Evolutionary conservation across 441 rosid genomes (phyloP).

Genomic region (Gossypium schwendimanii): DNA sequence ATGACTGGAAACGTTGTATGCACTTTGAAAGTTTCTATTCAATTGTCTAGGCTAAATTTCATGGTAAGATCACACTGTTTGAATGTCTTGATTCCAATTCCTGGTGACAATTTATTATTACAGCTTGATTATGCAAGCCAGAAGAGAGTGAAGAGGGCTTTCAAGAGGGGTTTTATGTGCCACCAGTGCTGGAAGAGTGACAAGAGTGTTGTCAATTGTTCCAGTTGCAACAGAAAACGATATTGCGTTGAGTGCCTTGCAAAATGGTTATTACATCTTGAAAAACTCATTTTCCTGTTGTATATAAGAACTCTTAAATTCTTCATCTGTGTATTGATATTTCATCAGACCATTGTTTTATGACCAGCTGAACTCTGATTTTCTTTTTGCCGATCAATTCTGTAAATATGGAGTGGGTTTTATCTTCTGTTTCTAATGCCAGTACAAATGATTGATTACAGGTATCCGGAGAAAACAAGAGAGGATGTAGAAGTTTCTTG

Average conservation of each 20-base stretch:
- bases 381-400: neutral
- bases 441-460: constrained; percentile 19
- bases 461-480: constrained; percentile 37
- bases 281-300: constrained; percentile 7
- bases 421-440: constrained; percentile 9
- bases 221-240: constrained; percentile 30
- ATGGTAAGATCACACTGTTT: neutral
- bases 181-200: constrained; percentile 31
- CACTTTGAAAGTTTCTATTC: neutral
- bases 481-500: constrained; percentile 26
- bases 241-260: constrained; percentile 37
- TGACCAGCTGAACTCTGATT: neutral
- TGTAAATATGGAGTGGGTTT: constrained; percentile 9
- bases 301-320: neutral
- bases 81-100: neutral
- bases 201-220: constrained; percentile 22
- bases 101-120: neutral
- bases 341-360: neutral
- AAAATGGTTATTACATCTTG: constrained; percentile 28
- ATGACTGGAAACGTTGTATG: neutral
- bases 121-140: constrained; percentile 8
- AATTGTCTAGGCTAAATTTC: neutral
- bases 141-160: constrained; percentile 17
- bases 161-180: constrained; percentile 23
- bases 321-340: constrained; percentile 2